phyloP scores from a whole-genome alignment of 2,329 filamentous ascomycete genomes.

The Madurella fahalii region DNA sequence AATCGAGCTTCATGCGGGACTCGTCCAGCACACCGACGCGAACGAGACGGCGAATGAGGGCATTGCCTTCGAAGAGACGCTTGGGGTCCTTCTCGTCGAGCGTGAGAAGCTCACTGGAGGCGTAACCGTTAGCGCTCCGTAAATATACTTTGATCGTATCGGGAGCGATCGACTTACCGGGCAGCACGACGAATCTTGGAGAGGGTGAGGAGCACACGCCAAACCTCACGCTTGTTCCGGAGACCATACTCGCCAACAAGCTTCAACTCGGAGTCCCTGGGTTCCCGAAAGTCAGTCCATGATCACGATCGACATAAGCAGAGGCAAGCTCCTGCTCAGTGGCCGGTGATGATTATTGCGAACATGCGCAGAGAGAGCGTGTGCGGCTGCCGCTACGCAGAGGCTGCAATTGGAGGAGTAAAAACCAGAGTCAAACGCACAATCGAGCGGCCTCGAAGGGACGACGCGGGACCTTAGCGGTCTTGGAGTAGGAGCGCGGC shows the following conservation, averaged over 20 bases:
- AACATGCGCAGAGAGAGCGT: constrained; percentile 21
- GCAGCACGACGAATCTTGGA: constrained; percentile 99
- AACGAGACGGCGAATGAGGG: constrained; percentile 99
- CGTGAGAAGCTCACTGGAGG: constrained; percentile 89
- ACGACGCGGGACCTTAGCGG: constrained; percentile 92
- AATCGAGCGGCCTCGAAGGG: constrained; percentile 99
- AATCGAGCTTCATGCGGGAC: constrained; percentile 99
- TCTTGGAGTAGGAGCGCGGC: constrained; percentile 88
- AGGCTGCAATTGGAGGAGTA: constrained; percentile 49
- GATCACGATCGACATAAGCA: constrained; percentile 85
- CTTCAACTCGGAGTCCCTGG: constrained; percentile 99
- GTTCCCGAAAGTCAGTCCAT: constrained; percentile 60
- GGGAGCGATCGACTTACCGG: constrained; percentile 60
- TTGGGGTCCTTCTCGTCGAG: constrained; percentile 99
- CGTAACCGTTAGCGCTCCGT: constrained; percentile 10
- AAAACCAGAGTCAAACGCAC: constrained; percentile 56
- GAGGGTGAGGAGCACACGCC: constrained; percentile 98
- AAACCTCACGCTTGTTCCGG: constrained; percentile 99
- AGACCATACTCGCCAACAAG: constrained; percentile 99
- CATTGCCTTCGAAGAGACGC: constrained; percentile 99
- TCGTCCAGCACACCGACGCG: constrained; percentile 99
- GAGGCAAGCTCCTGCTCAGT: constrained; percentile 98
- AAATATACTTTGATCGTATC: not conserved
- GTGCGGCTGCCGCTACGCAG: constrained; percentile 71
- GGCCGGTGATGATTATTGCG: constrained; percentile 62